Evolutionary conservation across 371 early-diverging fungal species (phyloP).

Genomic region (Rhizopus arrhizus): DNA sequence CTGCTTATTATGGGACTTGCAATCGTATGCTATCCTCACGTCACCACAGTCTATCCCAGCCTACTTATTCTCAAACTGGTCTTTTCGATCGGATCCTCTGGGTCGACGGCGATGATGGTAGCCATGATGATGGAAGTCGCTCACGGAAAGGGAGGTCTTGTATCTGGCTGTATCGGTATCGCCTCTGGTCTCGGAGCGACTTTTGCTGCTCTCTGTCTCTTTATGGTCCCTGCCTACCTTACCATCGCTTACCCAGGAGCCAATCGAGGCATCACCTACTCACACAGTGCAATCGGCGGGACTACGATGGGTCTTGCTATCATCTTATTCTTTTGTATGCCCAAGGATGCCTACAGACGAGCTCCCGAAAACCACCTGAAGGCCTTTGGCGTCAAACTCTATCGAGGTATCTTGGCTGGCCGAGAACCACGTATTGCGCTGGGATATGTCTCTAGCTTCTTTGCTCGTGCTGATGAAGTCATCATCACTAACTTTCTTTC

Average conservation of each 20-base stretch:
- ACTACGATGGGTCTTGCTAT: constrained; percentile 35
- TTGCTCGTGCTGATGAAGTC: constrained; percentile 78
- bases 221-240: constrained; percentile 45
- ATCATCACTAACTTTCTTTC: constrained; percentile 75
- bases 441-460: constrained; percentile 62
- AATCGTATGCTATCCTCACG: constrained; percentile 50
- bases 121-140: constrained; percentile 58
- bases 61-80: constrained; percentile 56
- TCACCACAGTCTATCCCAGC: constrained; percentile 53
- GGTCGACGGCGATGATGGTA: constrained; percentile 71
- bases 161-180: constrained; percentile 56
- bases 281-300: constrained; percentile 48
- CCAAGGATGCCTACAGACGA: constrained; percentile 23
- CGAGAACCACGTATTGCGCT: constrained; percentile 64
- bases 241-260: constrained; percentile 16
- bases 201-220: constrained; percentile 51
- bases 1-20: constrained; percentile 56
- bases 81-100: constrained; percentile 71
- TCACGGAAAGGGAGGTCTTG: constrained; percentile 51
- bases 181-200: constrained; percentile 58
- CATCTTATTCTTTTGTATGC: constrained; percentile 43
- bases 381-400: constrained; percentile 12
- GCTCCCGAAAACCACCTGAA: constrained; percentile 16
- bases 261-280: constrained; percentile 31
- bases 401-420: constrained; percentile 42